phyloP scores from a whole-genome alignment of 192 early-diverging fungal genomes.

The Coemansia guatemalensis region DNA sequence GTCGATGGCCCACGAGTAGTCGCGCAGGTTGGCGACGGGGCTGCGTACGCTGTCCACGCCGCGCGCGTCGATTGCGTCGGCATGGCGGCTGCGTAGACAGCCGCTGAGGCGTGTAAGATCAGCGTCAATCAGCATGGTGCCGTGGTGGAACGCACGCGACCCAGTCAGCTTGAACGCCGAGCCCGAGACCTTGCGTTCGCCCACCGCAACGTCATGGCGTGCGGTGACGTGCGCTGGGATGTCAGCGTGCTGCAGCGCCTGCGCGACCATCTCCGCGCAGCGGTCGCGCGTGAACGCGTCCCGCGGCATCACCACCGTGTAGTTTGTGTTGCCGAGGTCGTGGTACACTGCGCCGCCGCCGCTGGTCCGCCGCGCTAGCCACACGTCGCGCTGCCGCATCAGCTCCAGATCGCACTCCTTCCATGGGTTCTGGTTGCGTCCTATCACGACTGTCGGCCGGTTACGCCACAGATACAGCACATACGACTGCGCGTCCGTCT shows the following conservation, averaged over 20 bases:
- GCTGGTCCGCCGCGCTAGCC: slow-evolving; percentile 83
- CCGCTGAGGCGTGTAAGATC: slow-evolving; percentile 63
- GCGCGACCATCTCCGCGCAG: slow-evolving; percentile 74
- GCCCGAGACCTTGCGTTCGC: slow-evolving; percentile 86
- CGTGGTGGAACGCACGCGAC: slow-evolving; percentile 88
- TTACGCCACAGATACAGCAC: slow-evolving; percentile 91
- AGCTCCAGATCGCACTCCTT: slow-evolving; percentile 85
- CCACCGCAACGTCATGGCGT: slow-evolving; percentile 87
- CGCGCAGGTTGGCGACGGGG: slow-evolving; percentile 76
- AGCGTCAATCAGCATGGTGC: slow-evolving; percentile 96
- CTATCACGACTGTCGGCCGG: slow-evolving; percentile 83
- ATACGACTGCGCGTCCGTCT: slow-evolving; percentile 61
- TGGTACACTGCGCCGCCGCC: slow-evolving; percentile 97
- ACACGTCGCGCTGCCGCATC: slow-evolving; percentile 66
- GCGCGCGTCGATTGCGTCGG: slow-evolving; percentile 69
- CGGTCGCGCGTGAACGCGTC: slow-evolving; percentile 71
- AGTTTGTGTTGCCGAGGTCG: slow-evolving; percentile 95
- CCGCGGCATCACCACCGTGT: slow-evolving; percentile 92
- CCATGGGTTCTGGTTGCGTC: slow-evolving; percentile 98
- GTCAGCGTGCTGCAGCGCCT: slow-evolving; percentile 69
- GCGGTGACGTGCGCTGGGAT: slow-evolving; percentile 81
- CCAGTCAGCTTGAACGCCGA: slow-evolving; percentile 91
- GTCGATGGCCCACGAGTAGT: slow-evolving; percentile 78
- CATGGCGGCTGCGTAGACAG: slow-evolving; percentile 51
- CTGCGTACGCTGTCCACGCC: slow-evolving; percentile 93